Evolutionary conservation across 2,329 filamentous ascomycete genomes (phyloP), one percentile per base, ranked within the genome.

Genomic region (Penicillium polonicum): DNA sequence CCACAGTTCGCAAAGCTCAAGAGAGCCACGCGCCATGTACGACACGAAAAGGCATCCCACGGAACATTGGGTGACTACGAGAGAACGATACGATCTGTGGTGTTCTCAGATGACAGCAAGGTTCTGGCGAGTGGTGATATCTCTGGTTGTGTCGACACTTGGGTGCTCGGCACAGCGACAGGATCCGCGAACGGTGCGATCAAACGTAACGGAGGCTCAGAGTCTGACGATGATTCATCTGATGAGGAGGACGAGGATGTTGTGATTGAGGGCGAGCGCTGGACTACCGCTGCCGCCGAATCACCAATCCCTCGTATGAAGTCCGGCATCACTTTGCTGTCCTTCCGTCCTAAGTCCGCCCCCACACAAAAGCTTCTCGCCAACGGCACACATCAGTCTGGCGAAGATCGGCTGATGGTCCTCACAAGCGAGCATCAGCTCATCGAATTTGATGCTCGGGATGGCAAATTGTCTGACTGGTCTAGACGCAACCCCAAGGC

Each of bases 61-160:
- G 87, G 88, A 31, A 86, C 87, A 7, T 80, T 91, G 53, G 88
- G 88, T n/a, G 77, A 78, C 27, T 97, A 97, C 74, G 85, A 91
- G 61, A 84, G 89, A 70, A 88, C 82, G 44, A 86, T 97, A 63
- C 87, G 84, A 36, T 88, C 90, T 53, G 74, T 88, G 27, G 82
- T 87, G 2, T 97, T 97, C 73, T 92, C 92, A 10, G 80, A 87
- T 5, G 89, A 96, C 71, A 91, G 90, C 70, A 86, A 83, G 63
- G 84, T 96, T 61, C 78, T 97, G 46, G 92, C 89, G 9, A 85
- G 87, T 31, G 87, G 88, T 48, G 93, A 97, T 72, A 76, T 97
- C 52, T 87, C 89, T 43, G 94, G 94, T 43, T 91, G 88, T 73
- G 81, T 97, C 33, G 92, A 97, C 70, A 91, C 88, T 19, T 99